Evolutionary conservation across 106 monocot species (phyloP).

Genomic region (Ottelia alismoides): DNA sequence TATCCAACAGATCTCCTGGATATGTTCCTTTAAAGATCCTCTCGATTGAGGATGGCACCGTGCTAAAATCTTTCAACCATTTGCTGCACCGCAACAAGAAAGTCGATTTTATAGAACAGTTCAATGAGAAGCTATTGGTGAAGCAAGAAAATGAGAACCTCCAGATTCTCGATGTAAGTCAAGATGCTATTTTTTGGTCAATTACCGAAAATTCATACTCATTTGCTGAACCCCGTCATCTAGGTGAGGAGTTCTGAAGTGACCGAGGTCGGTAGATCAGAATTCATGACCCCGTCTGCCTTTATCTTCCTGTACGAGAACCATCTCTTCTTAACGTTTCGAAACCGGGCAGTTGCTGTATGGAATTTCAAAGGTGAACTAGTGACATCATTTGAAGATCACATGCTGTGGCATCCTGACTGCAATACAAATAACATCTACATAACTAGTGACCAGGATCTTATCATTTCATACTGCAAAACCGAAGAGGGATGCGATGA

Average conservation of each 20-base stretch:
- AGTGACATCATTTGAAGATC: slow-evolving; percentile 50
- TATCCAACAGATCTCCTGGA: slow-evolving; percentile 43
- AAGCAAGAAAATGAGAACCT: slow-evolving; percentile 83
- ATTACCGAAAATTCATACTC: too few relatives aligned
- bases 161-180: slow-evolving; percentile 76
- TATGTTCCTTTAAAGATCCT: slow-evolving; percentile 71
- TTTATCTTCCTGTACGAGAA: slow-evolving; percentile 42
- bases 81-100: slow-evolving; percentile 68
- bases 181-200: too few relatives aligned
- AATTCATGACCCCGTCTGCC: slow-evolving; percentile 9
- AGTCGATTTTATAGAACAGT: slow-evolving; percentile 77
- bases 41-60: slow-evolving; percentile 70
- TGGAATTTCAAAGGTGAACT: too few relatives aligned
- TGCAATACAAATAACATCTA: too few relatives aligned
- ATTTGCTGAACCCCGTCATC: too few relatives aligned
- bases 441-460: too few relatives aligned
- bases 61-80: slow-evolving; percentile 71
- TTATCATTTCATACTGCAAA: background rate
- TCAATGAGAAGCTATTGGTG: slow-evolving; percentile 82
- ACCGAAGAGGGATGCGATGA: background rate
- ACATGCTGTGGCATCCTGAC: slow-evolving; percentile 81
- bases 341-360: slow-evolving; percentile 21
- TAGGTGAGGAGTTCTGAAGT: background rate
- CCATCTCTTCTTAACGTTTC: slow-evolving; percentile 34
- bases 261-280: background rate